These are phyloP conservation scores for Phaffomyces antillensis DNA, from an alignment of 805 yeast species.

Conservation along the genomic window DNA sequence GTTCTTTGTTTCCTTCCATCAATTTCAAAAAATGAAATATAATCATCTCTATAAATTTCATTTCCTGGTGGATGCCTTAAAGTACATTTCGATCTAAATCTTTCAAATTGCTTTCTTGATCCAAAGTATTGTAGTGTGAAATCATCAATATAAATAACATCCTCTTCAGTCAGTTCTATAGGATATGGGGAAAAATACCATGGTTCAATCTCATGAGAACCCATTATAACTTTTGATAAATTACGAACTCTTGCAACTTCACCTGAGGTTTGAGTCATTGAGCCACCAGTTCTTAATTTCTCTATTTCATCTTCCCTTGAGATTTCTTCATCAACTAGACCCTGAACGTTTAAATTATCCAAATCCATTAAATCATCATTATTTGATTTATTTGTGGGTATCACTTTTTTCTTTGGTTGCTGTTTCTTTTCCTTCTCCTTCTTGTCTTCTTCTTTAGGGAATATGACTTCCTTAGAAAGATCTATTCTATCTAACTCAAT, in stretches of 20 bases:
- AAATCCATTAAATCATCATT: constrained; percentile 68
- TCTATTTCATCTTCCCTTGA: constrained; percentile 90
- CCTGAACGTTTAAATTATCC: constrained; percentile 81
- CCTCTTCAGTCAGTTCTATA: constrained; percentile 87
- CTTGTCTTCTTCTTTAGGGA: constrained; percentile 53
- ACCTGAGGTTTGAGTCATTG: constrained; percentile 85
- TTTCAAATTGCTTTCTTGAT: constrained; percentile 81
- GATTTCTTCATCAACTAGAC: constrained; percentile 59
- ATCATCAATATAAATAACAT: constrained; percentile 84
- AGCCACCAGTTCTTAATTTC: constrained; percentile 88
- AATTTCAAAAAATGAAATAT: constrained; percentile 91
- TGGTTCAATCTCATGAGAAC: constrained; percentile 90
- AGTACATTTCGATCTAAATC: constrained; percentile 83
- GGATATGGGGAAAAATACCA: constrained; percentile 99
- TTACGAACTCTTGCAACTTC: constrained; percentile 92
- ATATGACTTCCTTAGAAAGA: constrained; percentile 56
- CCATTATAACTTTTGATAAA: constrained; percentile 69
- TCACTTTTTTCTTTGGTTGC: constrained; percentile 28
- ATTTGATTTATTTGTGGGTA: constrained; percentile 11
- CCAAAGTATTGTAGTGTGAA: constrained; percentile 86
- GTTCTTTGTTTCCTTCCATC: constrained; percentile 95
- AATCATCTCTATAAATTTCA: constrained; percentile 89
- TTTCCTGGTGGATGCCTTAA: constrained; percentile 97
- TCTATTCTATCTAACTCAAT: constrained; percentile 66
- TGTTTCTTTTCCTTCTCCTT: constrained; percentile 33